phyloP scores from a whole-genome alignment of 139 green algal species.

The Coelastrella sp. region DNA sequence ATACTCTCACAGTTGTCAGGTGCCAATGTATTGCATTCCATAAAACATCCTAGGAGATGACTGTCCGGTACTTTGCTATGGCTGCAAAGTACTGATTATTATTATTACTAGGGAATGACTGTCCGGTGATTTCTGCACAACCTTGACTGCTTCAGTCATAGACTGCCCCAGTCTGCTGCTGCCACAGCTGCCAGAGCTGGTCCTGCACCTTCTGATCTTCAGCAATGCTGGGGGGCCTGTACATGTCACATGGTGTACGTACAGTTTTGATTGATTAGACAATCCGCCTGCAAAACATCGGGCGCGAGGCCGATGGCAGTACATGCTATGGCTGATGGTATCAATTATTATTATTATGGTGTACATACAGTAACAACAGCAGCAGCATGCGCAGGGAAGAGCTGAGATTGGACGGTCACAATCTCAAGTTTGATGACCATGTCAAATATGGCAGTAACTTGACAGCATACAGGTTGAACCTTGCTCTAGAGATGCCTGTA shows the following conservation, averaged over 20 bases:
- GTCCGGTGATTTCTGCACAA: no score
- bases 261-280: neutral
- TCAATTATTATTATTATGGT: neutral
- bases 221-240: constrained; percentile 31
- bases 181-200: constrained; percentile 35
- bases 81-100: no score
- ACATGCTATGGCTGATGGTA: neutral
- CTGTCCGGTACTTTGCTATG: no score
- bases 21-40: no score
- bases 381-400: neutral
- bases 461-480: no score
- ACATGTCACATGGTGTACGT: neutral
- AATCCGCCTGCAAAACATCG: no score
- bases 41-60: no score
- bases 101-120: no score
- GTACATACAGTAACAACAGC: neutral
- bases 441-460: no score
- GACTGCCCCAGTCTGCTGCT: constrained; percentile 27
- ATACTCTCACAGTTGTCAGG: no score
- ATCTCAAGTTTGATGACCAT: no score
- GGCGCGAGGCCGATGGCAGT: no score
- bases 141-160: neutral
- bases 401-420: neutral
- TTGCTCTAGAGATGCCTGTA: neutral
- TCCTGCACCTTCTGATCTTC: constrained; percentile 15